Base-by-base conservation (phyloP, 164 flowering plant genomes). In the Vitis rupestris region DNA sequence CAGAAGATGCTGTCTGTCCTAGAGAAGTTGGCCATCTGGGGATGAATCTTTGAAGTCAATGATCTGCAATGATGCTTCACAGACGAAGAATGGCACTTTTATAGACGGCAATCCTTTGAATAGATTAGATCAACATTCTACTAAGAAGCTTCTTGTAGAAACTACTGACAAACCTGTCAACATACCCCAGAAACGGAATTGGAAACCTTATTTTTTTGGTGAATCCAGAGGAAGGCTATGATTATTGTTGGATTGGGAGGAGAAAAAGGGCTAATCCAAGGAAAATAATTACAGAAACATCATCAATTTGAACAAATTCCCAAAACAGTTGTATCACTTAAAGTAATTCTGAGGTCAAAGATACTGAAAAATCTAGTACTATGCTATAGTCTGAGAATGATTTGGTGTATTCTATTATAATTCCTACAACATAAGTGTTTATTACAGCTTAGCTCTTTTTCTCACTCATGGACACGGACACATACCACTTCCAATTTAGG, bases 191-290 rank as follows among this genome's bases (percentile, higher is more conserved):
- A 84, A 72, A 65, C 78, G 83, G 75, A 81, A 74, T 1, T 63
- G 79, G 67, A 80, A 68, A 23, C 79, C 76, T 19, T 80, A 74
- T 74, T 62, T 76, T 76, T 44, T 59, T 75, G 59, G 67, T 74
- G 76, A 80, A 74, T 55, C 76, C 82, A 19, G 82, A 74, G 31
- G 84, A 82, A 70, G 81, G 83, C 19, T 76, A 82, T 73, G 73
- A 76, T 8, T 70, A 74, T 70, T 68, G 64, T 53, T 70, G 78
- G 83, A 56, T 56, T 15, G 14, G 8, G 27, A 23, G 1, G 74
- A 23, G 67, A 53, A 10, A 67, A 23, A 23, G 27, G 27, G 27
- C 27, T 23, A 23, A 23, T 23, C 27, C 27, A 23, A 23, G 0
- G 27, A 23, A 23, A 23, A 23, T 23, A 23, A 23, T 23, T 23